These are phyloP conservation scores for Globisporangium nodosum DNA, from an alignment of 352 stramenopile species.

Conservation along the genomic window DNA sequence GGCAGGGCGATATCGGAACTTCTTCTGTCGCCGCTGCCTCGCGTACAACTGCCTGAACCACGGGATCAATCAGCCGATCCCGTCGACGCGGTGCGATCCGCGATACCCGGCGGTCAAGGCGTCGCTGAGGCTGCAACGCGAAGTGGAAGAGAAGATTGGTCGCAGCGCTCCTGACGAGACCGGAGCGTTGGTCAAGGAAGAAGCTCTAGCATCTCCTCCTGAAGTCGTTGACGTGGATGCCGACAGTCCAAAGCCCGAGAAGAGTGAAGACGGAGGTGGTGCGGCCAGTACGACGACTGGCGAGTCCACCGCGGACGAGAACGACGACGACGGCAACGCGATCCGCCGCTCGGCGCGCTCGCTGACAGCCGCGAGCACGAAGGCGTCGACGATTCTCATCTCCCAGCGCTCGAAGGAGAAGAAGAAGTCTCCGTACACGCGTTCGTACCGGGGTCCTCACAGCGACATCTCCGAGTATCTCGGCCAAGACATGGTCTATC, in stretches of 20 bases:
- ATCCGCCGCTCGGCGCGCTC: conserved; percentile 34
- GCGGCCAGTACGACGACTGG: conserved; percentile 5
- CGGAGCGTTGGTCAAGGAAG: neutral
- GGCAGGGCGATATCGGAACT: conserved; percentile 34
- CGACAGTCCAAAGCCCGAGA: neutral
- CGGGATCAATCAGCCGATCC: conserved; percentile 42
- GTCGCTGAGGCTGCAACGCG: conserved; percentile 24
- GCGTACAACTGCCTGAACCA: conserved; percentile 73
- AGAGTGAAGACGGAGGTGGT: neutral
- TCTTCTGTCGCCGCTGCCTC: conserved; percentile 77
- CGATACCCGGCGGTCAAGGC: conserved; percentile 49
- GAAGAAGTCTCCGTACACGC: conserved; percentile 25
- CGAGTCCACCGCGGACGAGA: conserved; percentile 11
- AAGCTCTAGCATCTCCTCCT: neutral
- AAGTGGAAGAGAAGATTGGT: conserved; percentile 5
- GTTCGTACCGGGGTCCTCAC: conserved; percentile 19
- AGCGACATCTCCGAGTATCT: conserved; percentile 58
- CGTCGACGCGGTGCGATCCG: conserved; percentile 43
- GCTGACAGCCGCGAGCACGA: conserved; percentile 51
- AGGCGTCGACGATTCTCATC: conserved; percentile 34
- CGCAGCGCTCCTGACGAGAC: neutral
- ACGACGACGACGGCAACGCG: conserved; percentile 8
- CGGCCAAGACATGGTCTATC: conserved; percentile 40
- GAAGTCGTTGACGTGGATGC: neutral
- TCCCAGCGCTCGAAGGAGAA: conserved; percentile 20